Conservation (phyloP, 495 filamentous ascomycete genomes). For the Aspergillus avenaceus region DNA sequence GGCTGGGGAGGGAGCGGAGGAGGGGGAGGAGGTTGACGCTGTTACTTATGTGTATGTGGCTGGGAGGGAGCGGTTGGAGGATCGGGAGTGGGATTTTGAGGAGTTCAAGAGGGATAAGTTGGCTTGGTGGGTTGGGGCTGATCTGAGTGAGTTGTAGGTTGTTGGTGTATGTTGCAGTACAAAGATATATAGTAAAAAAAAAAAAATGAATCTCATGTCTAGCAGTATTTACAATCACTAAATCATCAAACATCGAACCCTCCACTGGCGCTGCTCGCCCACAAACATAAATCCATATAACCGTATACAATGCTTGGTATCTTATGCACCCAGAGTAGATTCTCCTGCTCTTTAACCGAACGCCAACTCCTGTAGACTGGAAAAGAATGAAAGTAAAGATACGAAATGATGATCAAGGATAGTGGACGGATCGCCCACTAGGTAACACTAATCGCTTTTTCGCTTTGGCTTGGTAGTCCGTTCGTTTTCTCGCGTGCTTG, state of each 20-base stretch:
- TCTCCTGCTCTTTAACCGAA: neutral
- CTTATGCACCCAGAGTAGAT: constrained; percentile 21
- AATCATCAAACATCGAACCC: neutral
- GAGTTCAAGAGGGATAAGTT: constrained; percentile 68
- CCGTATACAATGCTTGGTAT: constrained; percentile 23
- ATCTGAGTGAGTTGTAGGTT: constrained; percentile 37
- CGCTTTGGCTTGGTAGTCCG: neutral
- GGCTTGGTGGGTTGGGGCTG: constrained; percentile 42
- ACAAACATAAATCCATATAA: constrained; percentile 5
- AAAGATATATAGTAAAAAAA: too few relatives aligned
- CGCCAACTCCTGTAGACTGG: neutral
- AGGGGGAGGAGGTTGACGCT: constrained; percentile 54
- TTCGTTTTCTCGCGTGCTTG: constrained; percentile 4
- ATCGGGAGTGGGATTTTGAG: constrained; percentile 77
- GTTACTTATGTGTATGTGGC: constrained; percentile 77
- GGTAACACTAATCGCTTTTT: neutral
- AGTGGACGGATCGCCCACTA: neutral
- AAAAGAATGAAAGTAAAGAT: neutral
- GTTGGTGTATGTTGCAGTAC: too few relatives aligned
- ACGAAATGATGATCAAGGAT: neutral
- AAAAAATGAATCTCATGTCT: too few relatives aligned
- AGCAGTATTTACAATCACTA: neutral
- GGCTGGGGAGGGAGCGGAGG: constrained; percentile 26
- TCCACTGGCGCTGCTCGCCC: neutral
- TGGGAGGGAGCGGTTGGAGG: constrained; percentile 49